Evolutionary conservation across 352 stramenopile genomes (phyloP).

Genomic region (Blastocystis sp.): DNA sequence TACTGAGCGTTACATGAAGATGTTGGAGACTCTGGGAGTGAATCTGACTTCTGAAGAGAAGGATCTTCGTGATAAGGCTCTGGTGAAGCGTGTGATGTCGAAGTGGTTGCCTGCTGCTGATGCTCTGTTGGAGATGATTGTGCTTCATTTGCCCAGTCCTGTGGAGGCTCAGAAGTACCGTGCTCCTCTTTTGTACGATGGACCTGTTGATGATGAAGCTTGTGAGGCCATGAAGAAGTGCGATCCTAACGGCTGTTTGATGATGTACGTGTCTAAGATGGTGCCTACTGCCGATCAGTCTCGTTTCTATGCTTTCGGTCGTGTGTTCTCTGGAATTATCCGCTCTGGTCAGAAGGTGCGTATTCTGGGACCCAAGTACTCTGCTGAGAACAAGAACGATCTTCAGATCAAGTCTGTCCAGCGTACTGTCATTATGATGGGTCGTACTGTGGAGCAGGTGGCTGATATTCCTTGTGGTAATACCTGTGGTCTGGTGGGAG

Average conservation of each 20-base stretch:
- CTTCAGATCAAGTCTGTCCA: conserved; percentile 99
- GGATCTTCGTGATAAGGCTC: conserved; percentile 86
- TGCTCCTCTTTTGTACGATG: conserved; percentile 95
- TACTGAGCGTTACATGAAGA: conserved; percentile 93
- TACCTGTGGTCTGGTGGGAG: conserved; percentile 94
- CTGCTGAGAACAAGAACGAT: conserved; percentile 98
- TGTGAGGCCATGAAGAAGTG: conserved; percentile 93
- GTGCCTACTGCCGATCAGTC: conserved; percentile 93
- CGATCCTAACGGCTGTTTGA: conserved; percentile 90
- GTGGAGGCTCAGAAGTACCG: conserved; percentile 90
- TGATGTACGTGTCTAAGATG: conserved; percentile 99
- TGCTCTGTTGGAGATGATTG: conserved; percentile 98
- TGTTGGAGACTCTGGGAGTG: conserved; percentile 88
- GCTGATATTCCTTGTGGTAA: conserved; percentile 96
- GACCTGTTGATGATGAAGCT: conserved; percentile 91
- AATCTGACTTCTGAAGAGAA: conserved; percentile 91
- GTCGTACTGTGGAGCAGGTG: conserved; percentile 92
- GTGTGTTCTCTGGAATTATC: conserved; percentile 97
- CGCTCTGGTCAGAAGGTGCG: conserved; percentile 95
- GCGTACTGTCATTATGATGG: conserved; percentile 99
- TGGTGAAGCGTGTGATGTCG: conserved; percentile 97
- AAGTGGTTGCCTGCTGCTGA: conserved; percentile 96
- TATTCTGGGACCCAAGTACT: conserved; percentile 98
- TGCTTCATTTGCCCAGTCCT: conserved; percentile 94
- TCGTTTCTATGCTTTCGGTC: conserved; percentile 98